These are phyloP conservation scores for Debaryomyces coudertii DNA, from an alignment of 1,139 yeast species.

Conservation along the genomic window DNA sequence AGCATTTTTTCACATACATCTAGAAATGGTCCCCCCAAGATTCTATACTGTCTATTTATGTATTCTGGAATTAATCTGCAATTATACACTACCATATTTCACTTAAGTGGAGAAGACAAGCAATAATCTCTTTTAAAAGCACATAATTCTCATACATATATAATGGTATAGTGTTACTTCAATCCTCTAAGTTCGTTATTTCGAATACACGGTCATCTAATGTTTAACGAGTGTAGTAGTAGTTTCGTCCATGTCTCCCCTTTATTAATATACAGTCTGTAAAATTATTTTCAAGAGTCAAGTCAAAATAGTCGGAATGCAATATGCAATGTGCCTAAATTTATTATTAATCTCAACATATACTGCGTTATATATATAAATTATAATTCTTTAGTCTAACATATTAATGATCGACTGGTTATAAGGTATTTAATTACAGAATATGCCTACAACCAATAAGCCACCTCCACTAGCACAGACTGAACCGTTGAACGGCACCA, in stretches of 20 bases:
- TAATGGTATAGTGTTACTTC: too few species aligned
- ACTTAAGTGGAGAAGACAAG: too few species aligned
- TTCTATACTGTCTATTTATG: too few species aligned
- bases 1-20: too few species aligned
- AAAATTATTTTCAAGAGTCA: slow-evolving; percentile 4
- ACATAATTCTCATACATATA: too few species aligned
- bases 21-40: too few species aligned
- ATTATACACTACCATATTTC: too few species aligned
- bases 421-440: not conserved
- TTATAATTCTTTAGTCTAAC: not conserved
- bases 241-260: not conserved
- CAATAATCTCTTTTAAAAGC: too few species aligned
- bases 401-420: not conserved
- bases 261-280: slow-evolving; percentile 7
- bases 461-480: not conserved
- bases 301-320: slow-evolving; percentile 4
- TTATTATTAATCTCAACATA: slow-evolving; percentile 1
- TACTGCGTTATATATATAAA: not conserved
- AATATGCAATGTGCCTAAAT: not conserved
- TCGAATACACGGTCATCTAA: not conserved
- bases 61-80: too few species aligned
- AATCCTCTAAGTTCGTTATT: too few species aligned
- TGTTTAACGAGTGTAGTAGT: too few species aligned
- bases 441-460: not conserved
- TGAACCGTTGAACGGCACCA: not conserved